Conservation (phyloP, 2,329 filamentous ascomycete genomes). For the Nemania diffusa region DNA sequence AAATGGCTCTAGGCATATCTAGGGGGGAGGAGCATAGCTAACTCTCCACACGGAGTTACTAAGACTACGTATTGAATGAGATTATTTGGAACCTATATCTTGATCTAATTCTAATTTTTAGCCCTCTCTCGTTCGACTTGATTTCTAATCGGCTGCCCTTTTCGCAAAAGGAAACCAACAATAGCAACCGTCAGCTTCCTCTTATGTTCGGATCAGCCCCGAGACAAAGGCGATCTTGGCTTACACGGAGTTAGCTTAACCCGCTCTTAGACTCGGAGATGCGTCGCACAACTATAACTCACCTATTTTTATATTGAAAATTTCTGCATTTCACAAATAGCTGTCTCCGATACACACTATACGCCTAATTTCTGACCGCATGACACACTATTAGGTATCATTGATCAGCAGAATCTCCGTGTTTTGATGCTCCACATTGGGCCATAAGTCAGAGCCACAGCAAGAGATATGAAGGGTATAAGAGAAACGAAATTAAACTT, state of each 20-base stretch:
- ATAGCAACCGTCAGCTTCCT: background rate
- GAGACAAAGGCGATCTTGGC: background rate
- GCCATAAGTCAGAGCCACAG: background rate
- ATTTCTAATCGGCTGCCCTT: background rate
- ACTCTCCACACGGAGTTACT: background rate
- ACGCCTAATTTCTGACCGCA: background rate
- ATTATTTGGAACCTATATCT: background rate
- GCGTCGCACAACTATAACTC: background rate
- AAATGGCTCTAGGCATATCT: background rate
- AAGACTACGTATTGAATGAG: background rate
- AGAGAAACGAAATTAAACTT: background rate
- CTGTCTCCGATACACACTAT: background rate
- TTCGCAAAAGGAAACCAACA: background rate
- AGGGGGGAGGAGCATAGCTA: background rate
- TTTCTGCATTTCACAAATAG: background rate
- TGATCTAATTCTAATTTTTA: background rate
- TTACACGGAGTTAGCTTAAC: constrained; percentile 20
- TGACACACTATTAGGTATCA: background rate
- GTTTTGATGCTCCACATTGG: constrained; percentile 1
- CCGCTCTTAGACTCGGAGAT: constrained; percentile 21
- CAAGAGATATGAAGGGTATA: constrained; percentile 4
- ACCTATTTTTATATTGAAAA: background rate
- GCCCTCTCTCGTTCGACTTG: background rate
- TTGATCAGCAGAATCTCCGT: background rate
- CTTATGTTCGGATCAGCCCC: background rate